Conservation (phyloP, 1,139 yeast species). For the Candida buenavistaensis region DNA sequence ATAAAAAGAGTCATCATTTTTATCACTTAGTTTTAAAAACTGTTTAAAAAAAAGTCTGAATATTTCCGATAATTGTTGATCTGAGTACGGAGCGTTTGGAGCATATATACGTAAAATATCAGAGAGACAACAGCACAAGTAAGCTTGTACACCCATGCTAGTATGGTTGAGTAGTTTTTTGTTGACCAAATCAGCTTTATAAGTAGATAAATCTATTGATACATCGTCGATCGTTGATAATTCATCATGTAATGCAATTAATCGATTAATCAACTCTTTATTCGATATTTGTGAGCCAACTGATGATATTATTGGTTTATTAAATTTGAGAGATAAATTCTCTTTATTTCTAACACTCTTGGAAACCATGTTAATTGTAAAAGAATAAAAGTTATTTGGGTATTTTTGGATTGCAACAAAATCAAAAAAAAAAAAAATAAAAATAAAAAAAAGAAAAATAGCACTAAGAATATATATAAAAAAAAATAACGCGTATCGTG, state of each 20-base stretch:
- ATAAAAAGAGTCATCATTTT: slow-evolving; percentile 59
- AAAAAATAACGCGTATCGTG: background rate
- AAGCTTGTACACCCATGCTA: slow-evolving; percentile 72
- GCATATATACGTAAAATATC: slow-evolving; percentile 80
- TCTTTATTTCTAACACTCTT: slow-evolving; percentile 1
- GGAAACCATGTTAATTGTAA: slow-evolving; percentile 2
- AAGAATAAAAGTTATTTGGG: background rate
- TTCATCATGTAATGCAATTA: slow-evolving; percentile 57
- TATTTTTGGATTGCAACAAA: background rate
- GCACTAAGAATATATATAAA: background rate
- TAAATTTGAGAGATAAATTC: slow-evolving; percentile 27
- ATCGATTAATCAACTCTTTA: slow-evolving; percentile 50
- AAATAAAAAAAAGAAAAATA: background rate
- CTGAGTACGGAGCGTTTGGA: slow-evolving; percentile 88
- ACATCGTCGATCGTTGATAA: slow-evolving; percentile 65
- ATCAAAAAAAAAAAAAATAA: slow-evolving; percentile 1
- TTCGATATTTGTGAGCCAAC: slow-evolving; percentile 55
- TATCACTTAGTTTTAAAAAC: slow-evolving; percentile 56
- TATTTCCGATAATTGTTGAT: slow-evolving; percentile 58
- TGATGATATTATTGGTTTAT: slow-evolving; percentile 53
- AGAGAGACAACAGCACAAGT: slow-evolving; percentile 70
- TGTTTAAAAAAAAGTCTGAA: slow-evolving; percentile 65
- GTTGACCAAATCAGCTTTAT: slow-evolving; percentile 56
- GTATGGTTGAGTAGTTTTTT: slow-evolving; percentile 60
- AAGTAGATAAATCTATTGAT: slow-evolving; percentile 40